phyloP scores from a whole-genome alignment of 73 alveolate genomes.

The Vitrella brassicaformis region DNA sequence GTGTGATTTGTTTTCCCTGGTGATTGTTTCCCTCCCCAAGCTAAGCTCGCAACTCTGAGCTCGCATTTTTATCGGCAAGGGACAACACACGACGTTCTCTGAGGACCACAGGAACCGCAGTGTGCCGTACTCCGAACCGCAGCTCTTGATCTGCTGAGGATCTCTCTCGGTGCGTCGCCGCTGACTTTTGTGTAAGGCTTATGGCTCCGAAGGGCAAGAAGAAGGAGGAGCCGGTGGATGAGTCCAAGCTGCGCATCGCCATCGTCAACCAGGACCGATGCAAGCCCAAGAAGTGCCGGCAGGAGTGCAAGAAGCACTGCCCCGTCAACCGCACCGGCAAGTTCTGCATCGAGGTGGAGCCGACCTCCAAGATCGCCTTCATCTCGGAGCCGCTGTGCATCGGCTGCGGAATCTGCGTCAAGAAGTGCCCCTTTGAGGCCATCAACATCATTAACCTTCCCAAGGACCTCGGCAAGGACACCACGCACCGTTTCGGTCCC shows the following conservation, averaged over 20 bases:
- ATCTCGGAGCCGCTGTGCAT: constrained; percentile 85
- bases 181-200: no score
- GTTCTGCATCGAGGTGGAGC: constrained; percentile 69
- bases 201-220: no score
- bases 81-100: no score
- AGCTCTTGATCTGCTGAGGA: no score
- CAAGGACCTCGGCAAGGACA: constrained; percentile 74
- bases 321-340: constrained; percentile 92
- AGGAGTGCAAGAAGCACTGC: constrained; percentile 91
- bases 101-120: no score
- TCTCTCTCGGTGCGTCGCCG: no score
- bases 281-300: constrained; percentile 93
- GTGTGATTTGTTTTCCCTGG: no score
- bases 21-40: no score
- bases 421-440: constrained; percentile 95
- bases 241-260: constrained; percentile 83
- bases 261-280: constrained; percentile 92
- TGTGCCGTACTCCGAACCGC: no score
- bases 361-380: constrained; percentile 46
- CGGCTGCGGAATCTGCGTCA: constrained; percentile 97
- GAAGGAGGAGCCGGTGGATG: constrained; percentile 41
- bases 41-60: no score
- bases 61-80: no score
- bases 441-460: constrained; percentile 91
- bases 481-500: constrained; percentile 91